Evolutionary conservation across 306 rosid species (phyloP).

Genomic region (Ziziphus jujuba): DNA sequence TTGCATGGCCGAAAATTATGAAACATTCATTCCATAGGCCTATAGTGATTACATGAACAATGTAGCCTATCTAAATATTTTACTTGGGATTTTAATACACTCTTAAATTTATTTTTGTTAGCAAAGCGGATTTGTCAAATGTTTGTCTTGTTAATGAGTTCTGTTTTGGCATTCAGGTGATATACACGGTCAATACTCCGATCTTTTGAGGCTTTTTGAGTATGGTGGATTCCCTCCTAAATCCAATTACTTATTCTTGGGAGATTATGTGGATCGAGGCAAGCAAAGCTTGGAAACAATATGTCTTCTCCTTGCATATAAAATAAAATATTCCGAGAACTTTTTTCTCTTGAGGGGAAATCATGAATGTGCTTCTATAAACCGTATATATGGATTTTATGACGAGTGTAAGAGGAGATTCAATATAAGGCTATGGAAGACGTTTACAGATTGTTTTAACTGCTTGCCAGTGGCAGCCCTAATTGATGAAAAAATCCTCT

Average conservation of each 20-base stretch:
- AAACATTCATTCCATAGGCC: neutral
- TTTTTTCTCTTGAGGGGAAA: conserved; percentile 93
- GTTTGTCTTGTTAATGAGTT: neutral
- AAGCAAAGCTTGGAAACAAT: conserved; percentile 93
- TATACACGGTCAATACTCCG: conserved; percentile 92
- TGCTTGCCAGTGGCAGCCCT: conserved; percentile 95
- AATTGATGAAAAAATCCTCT: conserved; percentile 88
- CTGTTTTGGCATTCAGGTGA: conserved; percentile 63
- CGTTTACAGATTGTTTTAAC: conserved; percentile 85
- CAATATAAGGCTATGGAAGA: conserved; percentile 82
- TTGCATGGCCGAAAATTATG: neutral
- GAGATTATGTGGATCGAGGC: conserved; percentile 98
- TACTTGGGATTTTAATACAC: neutral
- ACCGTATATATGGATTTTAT: conserved; percentile 91
- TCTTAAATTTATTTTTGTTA: neutral
- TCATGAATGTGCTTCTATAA: conserved; percentile 96
- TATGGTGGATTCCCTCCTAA: conserved; percentile 93
- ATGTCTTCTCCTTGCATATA: too few relatives aligned
- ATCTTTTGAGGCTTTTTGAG: conserved; percentile 93
- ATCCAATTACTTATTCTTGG: conserved; percentile 90
- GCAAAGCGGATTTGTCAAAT: neutral
- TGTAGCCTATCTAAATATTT: neutral
- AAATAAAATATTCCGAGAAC: conserved; percentile 82
- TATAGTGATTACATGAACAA: neutral
- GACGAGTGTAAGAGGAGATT: conserved; percentile 99